Conservation (phyloP, 345 rosid species). For the Rhodamnia rubescens region DNA sequence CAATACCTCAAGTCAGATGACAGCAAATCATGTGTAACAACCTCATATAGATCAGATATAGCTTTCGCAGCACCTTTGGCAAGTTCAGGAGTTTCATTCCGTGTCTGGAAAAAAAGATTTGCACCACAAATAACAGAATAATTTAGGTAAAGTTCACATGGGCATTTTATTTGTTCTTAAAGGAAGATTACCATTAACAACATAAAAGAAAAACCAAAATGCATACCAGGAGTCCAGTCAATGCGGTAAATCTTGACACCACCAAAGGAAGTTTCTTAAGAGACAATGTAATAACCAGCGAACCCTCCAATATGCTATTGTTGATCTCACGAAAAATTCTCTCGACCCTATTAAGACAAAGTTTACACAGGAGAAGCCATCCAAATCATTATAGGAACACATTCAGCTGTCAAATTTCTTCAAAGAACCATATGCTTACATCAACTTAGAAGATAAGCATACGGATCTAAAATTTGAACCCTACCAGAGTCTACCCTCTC, state of each 20-base stretch:
- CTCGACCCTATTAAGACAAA: constrained; percentile 61
- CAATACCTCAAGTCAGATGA: constrained; percentile 74
- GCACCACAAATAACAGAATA: neutral
- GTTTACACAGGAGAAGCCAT: constrained; percentile 2
- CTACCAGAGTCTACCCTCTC: constrained; percentile 94
- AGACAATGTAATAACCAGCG: constrained; percentile 59
- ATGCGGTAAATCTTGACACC: constrained; percentile 73
- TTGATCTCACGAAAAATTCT: constrained; percentile 77
- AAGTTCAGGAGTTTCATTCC: constrained; percentile 60
- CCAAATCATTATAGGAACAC: neutral
- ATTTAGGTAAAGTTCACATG: neutral
- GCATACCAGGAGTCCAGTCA: constrained; percentile 88
- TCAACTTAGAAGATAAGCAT: neutral
- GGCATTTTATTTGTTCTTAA: neutral
- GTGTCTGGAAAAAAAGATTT: constrained; percentile 32
- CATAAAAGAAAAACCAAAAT: neutral
- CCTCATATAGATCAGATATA: constrained; percentile 65
- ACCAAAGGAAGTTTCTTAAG: constrained; percentile 75
- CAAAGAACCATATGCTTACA: neutral
- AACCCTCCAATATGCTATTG: constrained; percentile 51
- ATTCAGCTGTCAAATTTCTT: neutral
- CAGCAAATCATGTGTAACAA: constrained; percentile 80
- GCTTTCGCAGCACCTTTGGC: constrained; percentile 90
- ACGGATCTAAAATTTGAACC: neutral
- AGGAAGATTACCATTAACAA: neutral